A percentile compares a stretch with the other conserved stretches of the same genome.
phyloP scores from a whole-genome alignment of 768 basidiomycete genomes.

The Leccinum ochraceum region DNA sequence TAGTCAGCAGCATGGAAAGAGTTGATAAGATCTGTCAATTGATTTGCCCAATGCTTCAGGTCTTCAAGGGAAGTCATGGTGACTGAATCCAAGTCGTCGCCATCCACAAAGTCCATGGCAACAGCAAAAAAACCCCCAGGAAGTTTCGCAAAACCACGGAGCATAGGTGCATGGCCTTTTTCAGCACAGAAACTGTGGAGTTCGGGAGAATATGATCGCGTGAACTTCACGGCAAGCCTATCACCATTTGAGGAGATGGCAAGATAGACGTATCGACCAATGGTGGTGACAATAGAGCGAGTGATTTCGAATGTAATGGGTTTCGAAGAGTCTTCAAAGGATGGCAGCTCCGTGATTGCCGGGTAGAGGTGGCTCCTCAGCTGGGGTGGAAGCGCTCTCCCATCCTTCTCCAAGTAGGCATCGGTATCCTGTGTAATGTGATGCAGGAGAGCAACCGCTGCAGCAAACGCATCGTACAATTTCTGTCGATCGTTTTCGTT shows the following conservation, averaged over 20 bases:
- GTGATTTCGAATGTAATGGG: too few species aligned
- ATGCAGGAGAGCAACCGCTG: too few species aligned
- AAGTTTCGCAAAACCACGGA: background rate
- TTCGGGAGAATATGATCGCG: background rate
- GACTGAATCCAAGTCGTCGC: too few species aligned
- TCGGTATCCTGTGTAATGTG: background rate
- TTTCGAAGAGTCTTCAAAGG: background rate
- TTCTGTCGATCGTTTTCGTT: too few species aligned
- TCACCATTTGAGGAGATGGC: background rate
- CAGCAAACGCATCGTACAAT: too few species aligned
- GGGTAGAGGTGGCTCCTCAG: background rate
- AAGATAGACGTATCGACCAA: background rate
- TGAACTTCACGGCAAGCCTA: background rate
- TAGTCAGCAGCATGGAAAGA: background rate
- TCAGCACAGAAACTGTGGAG: background rate
- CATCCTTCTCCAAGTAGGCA: background rate
- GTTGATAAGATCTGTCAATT: background rate
- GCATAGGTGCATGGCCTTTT: background rate
- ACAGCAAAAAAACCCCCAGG: background rate
- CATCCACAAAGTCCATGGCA: background rate
- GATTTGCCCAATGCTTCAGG: background rate
- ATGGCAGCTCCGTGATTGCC: background rate
- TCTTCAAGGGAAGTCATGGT: background rate
- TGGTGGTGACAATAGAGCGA: background rate
- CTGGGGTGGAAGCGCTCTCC: background rate